Conservation (phyloP, 345 rosid genomes). For the Erucastrum elatum region DNA sequence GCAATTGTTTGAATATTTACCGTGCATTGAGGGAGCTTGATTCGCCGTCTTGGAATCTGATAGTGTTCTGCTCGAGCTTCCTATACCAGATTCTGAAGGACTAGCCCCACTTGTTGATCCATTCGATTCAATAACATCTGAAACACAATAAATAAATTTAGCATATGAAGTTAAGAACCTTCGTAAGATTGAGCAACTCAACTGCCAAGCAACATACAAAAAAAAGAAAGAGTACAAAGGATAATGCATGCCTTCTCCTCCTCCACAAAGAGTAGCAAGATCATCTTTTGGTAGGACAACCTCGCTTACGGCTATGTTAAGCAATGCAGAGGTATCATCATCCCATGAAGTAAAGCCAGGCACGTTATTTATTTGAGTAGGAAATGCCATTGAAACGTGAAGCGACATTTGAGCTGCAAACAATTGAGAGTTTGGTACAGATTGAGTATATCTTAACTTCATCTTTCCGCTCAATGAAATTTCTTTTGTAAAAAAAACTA, state of each 20-base stretch:
- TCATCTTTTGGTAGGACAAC: constrained; percentile 33
- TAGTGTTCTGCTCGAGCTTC: constrained; percentile 42
- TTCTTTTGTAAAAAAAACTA: background rate
- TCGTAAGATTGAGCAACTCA: background rate
- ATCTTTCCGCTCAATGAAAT: background rate
- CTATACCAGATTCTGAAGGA: constrained; percentile 43
- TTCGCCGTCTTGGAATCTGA: constrained; percentile 17
- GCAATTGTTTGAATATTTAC: constrained; percentile 14
- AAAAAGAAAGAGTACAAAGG: background rate
- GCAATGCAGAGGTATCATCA: constrained; percentile 58
- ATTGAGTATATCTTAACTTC: background rate
- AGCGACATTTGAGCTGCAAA: constrained; percentile 52
- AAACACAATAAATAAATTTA: background rate
- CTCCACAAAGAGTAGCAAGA: constrained; percentile 19
- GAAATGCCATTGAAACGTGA: constrained; percentile 53
- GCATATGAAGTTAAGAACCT: constrained; percentile 17
- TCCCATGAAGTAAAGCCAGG: constrained; percentile 48
- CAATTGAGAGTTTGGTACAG: background rate
- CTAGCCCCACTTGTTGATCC: constrained; percentile 51
- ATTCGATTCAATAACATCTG: constrained; percentile 31
- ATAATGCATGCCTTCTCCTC: constrained; percentile 33
- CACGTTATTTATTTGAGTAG: constrained; percentile 42
- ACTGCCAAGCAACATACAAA: background rate
- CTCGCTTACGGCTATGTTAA: constrained; percentile 29
- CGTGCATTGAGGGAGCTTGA: constrained; percentile 33